Evolutionary conservation across 805 yeast genomes (phyloP), one percentile per base, ranked within the genome.

Genomic region (Wickerhamomyces mucosus): DNA sequence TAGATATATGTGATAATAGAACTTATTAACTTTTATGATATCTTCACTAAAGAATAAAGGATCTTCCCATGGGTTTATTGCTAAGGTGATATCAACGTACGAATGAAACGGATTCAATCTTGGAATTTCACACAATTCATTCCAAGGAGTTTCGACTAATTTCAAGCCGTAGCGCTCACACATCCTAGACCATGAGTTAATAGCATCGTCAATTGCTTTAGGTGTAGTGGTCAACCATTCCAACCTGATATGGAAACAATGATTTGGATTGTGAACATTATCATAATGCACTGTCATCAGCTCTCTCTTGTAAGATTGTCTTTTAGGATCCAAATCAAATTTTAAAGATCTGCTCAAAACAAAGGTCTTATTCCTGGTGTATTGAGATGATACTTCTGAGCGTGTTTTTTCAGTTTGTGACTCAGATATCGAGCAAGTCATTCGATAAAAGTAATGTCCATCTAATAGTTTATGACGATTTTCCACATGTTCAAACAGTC

Each of bases 181-280:
- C 29, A 78, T 62, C 34, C 95, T 67, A 0, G 85, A 72, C 83
- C 96, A 80, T 29, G 73, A 68, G 27, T 67, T 74, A 26, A 86
- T 65, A 10, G 81, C 63, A 41, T 86, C 94, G 36, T 86, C 96
- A 30, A 84, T 74, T 20, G 83, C 59, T 49, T 81, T 82, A 3
- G 94, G 80, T 0, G 97, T 85, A 0, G 95, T 76, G 38, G 81
- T 84, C 20, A 89, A 59, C 99, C 99, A 92, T 51, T 92, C 96
- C 11, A 89, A 54, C 28, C 95, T 64, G 20, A 92, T 69, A 48
- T 89, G 97, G 59, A 78, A 92, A 50, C 96, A 88, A 46, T 88
- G 95, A 42, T 82, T 89, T 0, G 96, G 96, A 49, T 88, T 89
- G 52, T 86, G 96, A 4, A 88, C 88, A 27, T 78, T 68, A 51